Evolutionary conservation across 2,329 filamentous ascomycete species (phyloP), one percentile per base, ranked within the genome.

Genomic region (Malbranchea cinnamomea): DNA sequence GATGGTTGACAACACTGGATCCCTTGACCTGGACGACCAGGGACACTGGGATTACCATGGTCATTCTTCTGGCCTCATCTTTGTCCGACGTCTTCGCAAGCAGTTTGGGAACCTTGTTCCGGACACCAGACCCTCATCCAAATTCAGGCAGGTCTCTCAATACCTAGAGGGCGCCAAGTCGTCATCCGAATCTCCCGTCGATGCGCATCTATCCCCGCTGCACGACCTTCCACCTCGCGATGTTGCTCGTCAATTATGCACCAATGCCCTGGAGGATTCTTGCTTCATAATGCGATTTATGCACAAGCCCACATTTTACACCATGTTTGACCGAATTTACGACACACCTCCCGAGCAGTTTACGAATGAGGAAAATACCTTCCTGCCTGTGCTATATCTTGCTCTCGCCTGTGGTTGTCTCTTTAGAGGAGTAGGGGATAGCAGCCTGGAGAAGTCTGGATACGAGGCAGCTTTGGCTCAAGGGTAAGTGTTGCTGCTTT

Each of bases 1-100:
- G 16, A 95, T 98, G 87, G 84, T 95, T 34, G 80, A 87, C 48
- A 81, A 81, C 23, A 83, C 87, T 2, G 89, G 87, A 20, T 80
- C 85, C 49, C 66, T 98, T 11, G 87, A 95, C 46, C 66, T 95
- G 19, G 84, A 92, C 44, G 87, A 95, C 42, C 74, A 76, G 44
- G 87, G 87, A 23, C 74, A 89, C 43, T 92, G 84, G 74, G 85
- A 95, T 53, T 98, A 93, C 46, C 83, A 92, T 48, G 89, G 89
- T 27, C 79, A 81, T 39, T 94, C 87, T 0, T 95, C 89, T 0
- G 85, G 87, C 2, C 69, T 85, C 24, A 82, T 87, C 38, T 98
- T 94, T 51, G 68, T 94, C 43, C 71, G 74, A 39, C 74, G 81
- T 32, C 77, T 98, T 68, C 78, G 83, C 45, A 80, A 91, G 46